These are phyloP conservation scores for Magnaporthales sp. DNA, from an alignment of 2,329 filamentous ascomycete species.

Conservation along the genomic window DNA sequence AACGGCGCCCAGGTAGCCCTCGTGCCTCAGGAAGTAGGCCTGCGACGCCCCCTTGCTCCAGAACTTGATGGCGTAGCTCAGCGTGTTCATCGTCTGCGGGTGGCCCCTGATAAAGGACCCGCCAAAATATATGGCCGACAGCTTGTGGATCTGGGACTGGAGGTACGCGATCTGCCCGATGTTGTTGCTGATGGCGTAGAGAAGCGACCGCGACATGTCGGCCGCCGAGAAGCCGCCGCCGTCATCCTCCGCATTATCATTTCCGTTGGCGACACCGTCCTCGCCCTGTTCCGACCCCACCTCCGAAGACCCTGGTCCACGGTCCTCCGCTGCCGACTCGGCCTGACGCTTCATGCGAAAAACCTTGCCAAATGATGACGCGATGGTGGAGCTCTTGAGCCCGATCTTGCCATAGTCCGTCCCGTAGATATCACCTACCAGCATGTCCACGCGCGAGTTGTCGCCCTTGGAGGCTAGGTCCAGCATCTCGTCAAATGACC, in stretches of 20 bases:
- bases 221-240: conserved; percentile 58
- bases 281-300: background rate
- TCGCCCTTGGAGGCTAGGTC: conserved; percentile 84
- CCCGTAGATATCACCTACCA: conserved; percentile 97
- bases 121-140: conserved; percentile 94
- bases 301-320: conserved; percentile 25
- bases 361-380: conserved; percentile 93
- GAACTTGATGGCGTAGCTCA: conserved; percentile 95
- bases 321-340: conserved; percentile 70
- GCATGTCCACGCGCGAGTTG: conserved; percentile 88
- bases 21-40: conserved; percentile 90
- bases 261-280: background rate
- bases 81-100: conserved; percentile 93
- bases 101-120: conserved; percentile 95
- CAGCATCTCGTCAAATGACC: conserved; percentile 97
- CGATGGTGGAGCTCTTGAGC: conserved; percentile 90
- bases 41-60: conserved; percentile 90
- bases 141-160: conserved; percentile 88
- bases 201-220: conserved; percentile 82
- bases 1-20: conserved; percentile 89
- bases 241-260: conserved; percentile 14
- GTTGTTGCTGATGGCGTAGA: conserved; percentile 96
- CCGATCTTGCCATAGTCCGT: conserved; percentile 95
- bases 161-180: conserved; percentile 96
- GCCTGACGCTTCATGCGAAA: conserved; percentile 86